phyloP scores from a whole-genome alignment of 2,329 filamentous ascomycete genomes.

The Pseudohalonectria lignicola region DNA sequence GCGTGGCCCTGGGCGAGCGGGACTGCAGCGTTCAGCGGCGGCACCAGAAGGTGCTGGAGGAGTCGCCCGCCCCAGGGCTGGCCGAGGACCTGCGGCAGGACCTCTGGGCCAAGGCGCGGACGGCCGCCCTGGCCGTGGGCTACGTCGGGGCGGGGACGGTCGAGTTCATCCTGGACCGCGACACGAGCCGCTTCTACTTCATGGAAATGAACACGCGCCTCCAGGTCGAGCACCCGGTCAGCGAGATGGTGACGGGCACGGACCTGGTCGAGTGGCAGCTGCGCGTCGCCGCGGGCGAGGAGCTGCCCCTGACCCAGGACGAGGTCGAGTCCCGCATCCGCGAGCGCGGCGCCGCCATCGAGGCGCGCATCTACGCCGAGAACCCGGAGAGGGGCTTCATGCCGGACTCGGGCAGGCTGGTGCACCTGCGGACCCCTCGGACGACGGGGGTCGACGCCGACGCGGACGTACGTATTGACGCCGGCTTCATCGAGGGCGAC shows the following conservation, averaged over 20 bases:
- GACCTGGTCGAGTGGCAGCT: slow-evolving; percentile 95
- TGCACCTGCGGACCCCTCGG: slow-evolving; percentile 68
- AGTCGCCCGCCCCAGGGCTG: slow-evolving; percentile 67
- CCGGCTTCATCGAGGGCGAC: slow-evolving; percentile 84
- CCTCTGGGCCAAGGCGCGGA: slow-evolving; percentile 55
- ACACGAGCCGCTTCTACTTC: slow-evolving; percentile 70
- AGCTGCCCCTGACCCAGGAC: slow-evolving; percentile 42
- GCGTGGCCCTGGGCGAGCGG: slow-evolving; percentile 74
- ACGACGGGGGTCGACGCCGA: slow-evolving; percentile 25
- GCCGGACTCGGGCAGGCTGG: slow-evolving; percentile 79
- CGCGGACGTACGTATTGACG: slow-evolving; percentile 78
- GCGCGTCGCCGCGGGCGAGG: slow-evolving; percentile 52
- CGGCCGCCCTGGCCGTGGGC: slow-evolving; percentile 61
- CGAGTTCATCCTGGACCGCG: slow-evolving; percentile 82
- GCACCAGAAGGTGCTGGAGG: slow-evolving; percentile 87
- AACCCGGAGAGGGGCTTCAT: slow-evolving; percentile 84
- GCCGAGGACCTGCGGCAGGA: slow-evolving; percentile 46
- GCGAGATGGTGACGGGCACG: slow-evolving; percentile 55
- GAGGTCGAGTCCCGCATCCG: slow-evolving; percentile 66
- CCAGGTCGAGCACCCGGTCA: slow-evolving; percentile 96
- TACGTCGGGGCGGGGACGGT: slow-evolving; percentile 87
- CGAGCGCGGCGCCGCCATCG: slow-evolving; percentile 74
- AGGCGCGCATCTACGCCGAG: slow-evolving; percentile 94
- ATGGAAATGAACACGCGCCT: slow-evolving; percentile 80
- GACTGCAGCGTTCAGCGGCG: slow-evolving; percentile 81